Conservation (phyloP, 179 eudicot genomes). For the Vitellaria paradoxa region DNA sequence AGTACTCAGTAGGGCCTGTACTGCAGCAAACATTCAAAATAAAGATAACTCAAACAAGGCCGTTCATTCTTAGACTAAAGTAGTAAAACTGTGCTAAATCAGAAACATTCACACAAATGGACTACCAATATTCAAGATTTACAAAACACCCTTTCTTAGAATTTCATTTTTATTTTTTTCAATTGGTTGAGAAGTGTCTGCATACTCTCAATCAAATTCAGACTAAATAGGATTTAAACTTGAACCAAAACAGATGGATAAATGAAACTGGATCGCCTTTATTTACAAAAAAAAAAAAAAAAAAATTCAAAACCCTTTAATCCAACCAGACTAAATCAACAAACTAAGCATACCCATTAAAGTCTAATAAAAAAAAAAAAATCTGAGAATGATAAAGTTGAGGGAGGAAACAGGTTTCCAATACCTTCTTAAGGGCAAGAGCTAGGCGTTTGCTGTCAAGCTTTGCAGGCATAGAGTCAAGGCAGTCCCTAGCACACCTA, state of each 20-base stretch:
- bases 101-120: slow-evolving; percentile 3
- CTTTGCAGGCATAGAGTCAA: slow-evolving; percentile 57
- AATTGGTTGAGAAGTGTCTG: not conserved
- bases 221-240: not conserved
- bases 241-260: not conserved
- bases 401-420: too few species aligned
- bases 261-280: not conserved
- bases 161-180: too few species aligned
- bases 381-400: not conserved
- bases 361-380: not conserved
- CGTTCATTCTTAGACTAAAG: not conserved
- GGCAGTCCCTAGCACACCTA: slow-evolving; percentile 52
- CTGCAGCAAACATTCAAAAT: not conserved
- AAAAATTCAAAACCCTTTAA: not conserved
- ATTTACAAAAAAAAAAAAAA: too few species aligned
- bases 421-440: slow-evolving; percentile 77
- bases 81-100: not conserved
- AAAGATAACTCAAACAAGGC: not conserved
- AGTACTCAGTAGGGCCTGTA: not conserved
- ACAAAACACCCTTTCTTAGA: not conserved
- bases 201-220: not conserved
- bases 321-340: not conserved
- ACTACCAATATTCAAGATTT: not conserved
- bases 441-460: slow-evolving; percentile 74
- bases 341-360: not conserved